Conservation (phyloP, 1,284 basidiomycete species). For the Moesziomyces sp. region DNA sequence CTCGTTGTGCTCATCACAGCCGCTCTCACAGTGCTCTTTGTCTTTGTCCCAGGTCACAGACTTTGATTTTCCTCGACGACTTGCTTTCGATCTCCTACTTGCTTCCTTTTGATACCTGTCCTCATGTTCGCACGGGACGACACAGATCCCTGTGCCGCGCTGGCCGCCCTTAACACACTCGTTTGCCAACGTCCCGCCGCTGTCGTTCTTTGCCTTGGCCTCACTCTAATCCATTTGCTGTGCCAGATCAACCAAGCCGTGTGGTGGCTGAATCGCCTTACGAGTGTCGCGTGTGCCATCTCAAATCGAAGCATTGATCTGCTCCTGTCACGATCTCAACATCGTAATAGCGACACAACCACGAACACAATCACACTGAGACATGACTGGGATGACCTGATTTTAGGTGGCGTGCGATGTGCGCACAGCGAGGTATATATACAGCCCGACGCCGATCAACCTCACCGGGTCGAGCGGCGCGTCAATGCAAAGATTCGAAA, state of each 20-base stretch:
- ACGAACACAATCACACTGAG: no score
- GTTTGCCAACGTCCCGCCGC: background rate
- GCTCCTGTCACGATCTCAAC: background rate
- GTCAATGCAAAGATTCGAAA: slow-evolving; percentile 1
- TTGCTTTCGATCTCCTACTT: no score
- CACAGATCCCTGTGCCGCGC: background rate
- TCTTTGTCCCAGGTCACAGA: slow-evolving; percentile 89
- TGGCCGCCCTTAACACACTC: background rate
- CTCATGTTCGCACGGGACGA: background rate
- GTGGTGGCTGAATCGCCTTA: no score
- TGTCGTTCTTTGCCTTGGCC: background rate
- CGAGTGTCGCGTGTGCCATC: no score
- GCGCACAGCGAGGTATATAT: slow-evolving; percentile 24
- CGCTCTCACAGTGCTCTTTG: slow-evolving; percentile 85
- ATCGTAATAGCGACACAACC: no score
- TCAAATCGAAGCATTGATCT: no score
- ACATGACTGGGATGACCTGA: background rate
- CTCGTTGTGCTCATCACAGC: slow-evolving; percentile 78
- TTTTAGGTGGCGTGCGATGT: slow-evolving; percentile 16
- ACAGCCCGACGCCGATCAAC: slow-evolving; percentile 13
- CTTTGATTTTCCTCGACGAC: slow-evolving; percentile 69
- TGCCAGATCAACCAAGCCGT: no score
- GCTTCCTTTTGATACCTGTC: background rate
- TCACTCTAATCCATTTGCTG: background rate
- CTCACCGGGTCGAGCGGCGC: slow-evolving; percentile 3